Base-by-base conservation (phyloP, 2,329 filamentous ascomycete species). In the Nemania bipapillata region DNA sequence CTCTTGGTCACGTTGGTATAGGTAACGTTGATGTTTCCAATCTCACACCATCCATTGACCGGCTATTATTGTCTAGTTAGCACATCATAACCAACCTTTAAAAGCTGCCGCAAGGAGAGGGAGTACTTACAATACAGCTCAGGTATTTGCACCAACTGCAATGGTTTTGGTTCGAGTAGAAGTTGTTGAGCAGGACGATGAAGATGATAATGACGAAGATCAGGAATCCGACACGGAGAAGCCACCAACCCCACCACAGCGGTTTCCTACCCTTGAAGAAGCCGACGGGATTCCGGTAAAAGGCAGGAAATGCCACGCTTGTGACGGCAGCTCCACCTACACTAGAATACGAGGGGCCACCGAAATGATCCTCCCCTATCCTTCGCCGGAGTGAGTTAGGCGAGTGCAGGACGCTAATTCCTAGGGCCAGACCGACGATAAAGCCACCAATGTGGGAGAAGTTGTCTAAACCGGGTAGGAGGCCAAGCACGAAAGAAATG, bases 241-340 rank as follows among this genome's bases (percentile, higher is more conserved):
- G 81, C 95, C 95, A 98, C 96, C 96, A 99, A 5, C 84, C 91
- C 96, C 96, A 99, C 96, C 96, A 99, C 7, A 97, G 85, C 24
- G 92, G 91, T 79, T 97, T 97, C 20, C 96, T 88, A 22, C 93
- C 93, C 79, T 94, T 95, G 83, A 98, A 98, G 81, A 97, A 97
- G 5, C 89, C 90, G 3, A 90, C 78, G 0, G 91, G 88, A 66
- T 87, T 88, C 75, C 89, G 88, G 64, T 88, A 77, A 73, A 91
- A 89, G 0, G 83, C 79, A 28, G 85, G 83, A 20, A 85, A 83
- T 24, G 84, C 84, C 52, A 84, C 83, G 40, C 80, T 81, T 6
- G 78, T 78, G 71, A 78, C 70, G 55, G 77, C 79, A 63, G 73
- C 76, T 30, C 82, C 83, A 30, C 85, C 85, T 70, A 95, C 91